Base-by-base conservation (phyloP, 495 filamentous ascomycete genomes). In the Cenococcum geophilum region DNA sequence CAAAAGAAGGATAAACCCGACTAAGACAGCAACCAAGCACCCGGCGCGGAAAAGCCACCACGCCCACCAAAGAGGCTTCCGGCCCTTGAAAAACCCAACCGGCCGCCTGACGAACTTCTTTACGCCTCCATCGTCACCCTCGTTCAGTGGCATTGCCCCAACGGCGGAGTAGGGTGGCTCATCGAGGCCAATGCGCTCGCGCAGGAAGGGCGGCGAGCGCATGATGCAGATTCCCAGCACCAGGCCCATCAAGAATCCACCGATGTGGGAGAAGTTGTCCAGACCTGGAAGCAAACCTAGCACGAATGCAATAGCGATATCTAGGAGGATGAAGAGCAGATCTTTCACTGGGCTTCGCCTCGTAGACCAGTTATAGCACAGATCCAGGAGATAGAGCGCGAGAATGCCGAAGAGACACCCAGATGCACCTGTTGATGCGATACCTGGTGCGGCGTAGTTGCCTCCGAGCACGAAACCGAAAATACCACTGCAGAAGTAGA, bases 221-320 rank as follows among this genome's bases (percentile, higher is more conserved):
- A 97, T 79, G 47, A 98, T 74, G 64, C 86, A 91, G 36, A 97
- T 76, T 5, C 93, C 93, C 23, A 97, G 80, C 5, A 86, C 86
- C 16, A 98, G 74, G 0, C 93, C 93, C 86, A 96, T 93, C 54
- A 95, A 75, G 70, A 98, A 97, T 9, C 93, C 93, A 36, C 93
- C 93, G 61, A 98, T 96, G 68, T 98, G 93, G 23, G 88, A 86
- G 76, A 98, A 98, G 74, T 98, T 98, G 76, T 98, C 93, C 47
- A 98, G 75, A 8, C 91, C 92, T 0, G 93, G 93, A 0, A 98
- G 82, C 20, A 98, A 82, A 36, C 93, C 93, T 12, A 98, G 82
- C 4, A 92, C 89, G 68, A 98, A 96, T 0, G 91, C 91, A 59
- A 98, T 88, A 59, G 82, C 77, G 45, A 97, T 83, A 68, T 95